Evolutionary conservation across 2,329 filamentous ascomycete species (phyloP).

Genomic region (Colletotrichum sp.): DNA sequence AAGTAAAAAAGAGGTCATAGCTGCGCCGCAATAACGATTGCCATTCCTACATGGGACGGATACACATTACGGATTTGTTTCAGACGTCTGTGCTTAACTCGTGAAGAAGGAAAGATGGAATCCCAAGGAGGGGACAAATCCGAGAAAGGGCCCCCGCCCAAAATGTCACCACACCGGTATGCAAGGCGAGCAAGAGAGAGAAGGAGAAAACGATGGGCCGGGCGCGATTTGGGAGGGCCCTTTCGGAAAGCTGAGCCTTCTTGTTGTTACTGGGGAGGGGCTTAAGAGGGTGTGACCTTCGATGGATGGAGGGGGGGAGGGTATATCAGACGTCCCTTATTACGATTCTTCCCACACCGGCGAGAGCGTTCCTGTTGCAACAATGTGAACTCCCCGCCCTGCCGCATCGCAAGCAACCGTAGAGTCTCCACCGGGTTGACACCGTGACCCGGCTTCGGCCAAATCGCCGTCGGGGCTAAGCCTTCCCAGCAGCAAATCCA

Average conservation of each 20-base stretch:
- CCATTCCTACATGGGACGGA: constrained; percentile 9
- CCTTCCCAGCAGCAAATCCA: not conserved
- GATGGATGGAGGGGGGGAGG: not conserved
- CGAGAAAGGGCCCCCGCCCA: not conserved
- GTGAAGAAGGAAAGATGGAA: not conserved
- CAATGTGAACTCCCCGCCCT: constrained; percentile 1
- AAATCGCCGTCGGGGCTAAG: not conserved
- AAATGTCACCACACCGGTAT: constrained; percentile 9
- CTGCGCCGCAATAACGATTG: not conserved
- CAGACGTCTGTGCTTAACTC: not conserved
- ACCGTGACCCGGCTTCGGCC: not conserved
- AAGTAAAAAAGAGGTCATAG: not conserved
- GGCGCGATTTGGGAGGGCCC: not conserved
- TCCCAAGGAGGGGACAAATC: not conserved
- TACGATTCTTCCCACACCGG: not conserved
- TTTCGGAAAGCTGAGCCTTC: not conserved
- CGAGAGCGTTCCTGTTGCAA: constrained; percentile 2
- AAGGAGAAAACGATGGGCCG: not conserved
- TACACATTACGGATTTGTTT: not conserved
- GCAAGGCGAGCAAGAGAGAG: not conserved
- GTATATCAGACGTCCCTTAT: not conserved
- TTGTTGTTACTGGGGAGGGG: not conserved
- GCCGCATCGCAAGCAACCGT: not conserved
- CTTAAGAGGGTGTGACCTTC: not conserved
- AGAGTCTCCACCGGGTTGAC: not conserved